These are phyloP conservation scores for Starmera amethionina DNA, from an alignment of 805 yeast genomes.

Conservation along the genomic window DNA sequence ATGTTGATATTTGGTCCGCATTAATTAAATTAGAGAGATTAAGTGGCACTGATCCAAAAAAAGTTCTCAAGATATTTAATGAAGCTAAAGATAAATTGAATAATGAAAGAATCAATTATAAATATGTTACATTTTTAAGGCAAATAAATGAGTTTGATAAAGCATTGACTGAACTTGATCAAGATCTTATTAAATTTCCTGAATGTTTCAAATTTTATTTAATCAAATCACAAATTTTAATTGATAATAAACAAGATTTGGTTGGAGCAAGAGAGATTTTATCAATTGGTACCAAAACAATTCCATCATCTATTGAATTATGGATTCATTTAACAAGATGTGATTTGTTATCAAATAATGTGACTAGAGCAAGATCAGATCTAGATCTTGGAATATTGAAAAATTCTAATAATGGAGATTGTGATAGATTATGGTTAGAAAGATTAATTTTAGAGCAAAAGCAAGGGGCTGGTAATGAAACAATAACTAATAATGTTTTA, in stretches of 20 bases:
- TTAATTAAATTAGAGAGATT: constrained; percentile 54
- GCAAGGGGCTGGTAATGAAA: constrained; percentile 20
- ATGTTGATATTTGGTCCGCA: constrained; percentile 60
- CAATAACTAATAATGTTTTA: constrained; percentile 37
- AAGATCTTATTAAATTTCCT: constrained; percentile 42
- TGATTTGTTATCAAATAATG: constrained; percentile 29
- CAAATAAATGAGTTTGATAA: constrained; percentile 21
- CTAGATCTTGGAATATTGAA: constrained; percentile 56
- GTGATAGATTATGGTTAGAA: constrained; percentile 47
- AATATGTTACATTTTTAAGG: constrained; percentile 44
- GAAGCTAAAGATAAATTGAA: constrained; percentile 26
- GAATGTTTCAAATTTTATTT: constrained; percentile 42
- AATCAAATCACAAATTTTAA: constrained; percentile 51
- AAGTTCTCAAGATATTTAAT: constrained; percentile 28
- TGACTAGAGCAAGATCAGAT: constrained; percentile 57
- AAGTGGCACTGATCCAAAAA: constrained; percentile 21
- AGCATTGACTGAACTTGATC: constrained; percentile 32
- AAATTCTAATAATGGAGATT: constrained; percentile 25
- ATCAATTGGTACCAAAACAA: constrained; percentile 35
- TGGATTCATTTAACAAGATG: constrained; percentile 46
- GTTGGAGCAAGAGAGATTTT: constrained; percentile 38
- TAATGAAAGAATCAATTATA: constrained; percentile 49
- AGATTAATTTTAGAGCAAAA: constrained; percentile 46
- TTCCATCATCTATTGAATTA: constrained; percentile 34
- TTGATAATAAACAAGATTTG: constrained; percentile 19